phyloP scores from a whole-genome alignment of 306 rosid species.

The Morella rubra region DNA sequence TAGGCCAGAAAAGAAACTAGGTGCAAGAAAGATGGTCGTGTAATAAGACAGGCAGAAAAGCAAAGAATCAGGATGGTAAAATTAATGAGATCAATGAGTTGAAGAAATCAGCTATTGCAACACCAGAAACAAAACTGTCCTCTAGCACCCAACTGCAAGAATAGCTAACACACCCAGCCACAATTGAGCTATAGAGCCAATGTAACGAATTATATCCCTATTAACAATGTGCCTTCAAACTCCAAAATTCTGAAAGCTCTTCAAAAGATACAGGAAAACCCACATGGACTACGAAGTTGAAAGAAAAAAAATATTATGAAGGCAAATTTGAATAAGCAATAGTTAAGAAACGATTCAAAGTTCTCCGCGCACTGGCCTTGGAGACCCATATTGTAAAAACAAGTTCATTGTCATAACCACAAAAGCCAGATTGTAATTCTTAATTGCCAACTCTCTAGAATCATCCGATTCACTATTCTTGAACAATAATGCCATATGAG shows the following conservation, averaged over 20 bases:
- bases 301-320: background rate
- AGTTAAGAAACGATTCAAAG: background rate
- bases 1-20: background rate
- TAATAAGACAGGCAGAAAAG: background rate
- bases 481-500: background rate
- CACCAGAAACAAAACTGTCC: background rate
- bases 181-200: background rate
- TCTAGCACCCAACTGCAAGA: background rate
- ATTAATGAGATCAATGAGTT: background rate
- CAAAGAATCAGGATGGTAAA: background rate
- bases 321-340: background rate
- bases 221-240: background rate
- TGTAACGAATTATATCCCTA: background rate
- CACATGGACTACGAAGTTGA: background rate
- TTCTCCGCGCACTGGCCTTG: background rate
- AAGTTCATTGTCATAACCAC: background rate
- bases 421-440: background rate
- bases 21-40: no score
- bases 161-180: background rate
- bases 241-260: background rate
- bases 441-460: background rate
- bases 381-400: no score
- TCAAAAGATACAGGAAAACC: background rate
- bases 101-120: background rate
- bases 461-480: background rate